These are phyloP conservation scores for Candida suzukii DNA, from an alignment of 805 yeast species.

Conservation along the genomic window DNA sequence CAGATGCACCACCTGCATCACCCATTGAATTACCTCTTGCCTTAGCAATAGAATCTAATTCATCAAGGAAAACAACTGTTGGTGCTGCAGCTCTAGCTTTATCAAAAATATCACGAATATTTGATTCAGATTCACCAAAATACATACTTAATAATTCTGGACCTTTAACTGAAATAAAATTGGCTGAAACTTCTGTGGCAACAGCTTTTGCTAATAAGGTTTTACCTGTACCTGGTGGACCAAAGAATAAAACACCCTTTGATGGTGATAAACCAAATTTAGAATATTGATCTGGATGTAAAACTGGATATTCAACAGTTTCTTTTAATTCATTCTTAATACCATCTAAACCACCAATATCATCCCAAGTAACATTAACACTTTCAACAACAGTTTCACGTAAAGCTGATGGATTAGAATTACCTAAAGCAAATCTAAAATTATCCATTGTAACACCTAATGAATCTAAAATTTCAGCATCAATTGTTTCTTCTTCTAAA, in stretches of 20 bases:
- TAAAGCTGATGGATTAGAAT: slow-evolving; percentile 96
- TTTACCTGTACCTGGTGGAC: slow-evolving; percentile 99
- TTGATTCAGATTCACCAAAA: slow-evolving; percentile 98
- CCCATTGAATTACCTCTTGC: slow-evolving; percentile 90
- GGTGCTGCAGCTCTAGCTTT: slow-evolving; percentile 99
- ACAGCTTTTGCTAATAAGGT: slow-evolving; percentile 97
- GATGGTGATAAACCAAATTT: slow-evolving; percentile 98
- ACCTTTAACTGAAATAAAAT: slow-evolving; percentile 94
- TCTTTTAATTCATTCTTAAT: slow-evolving; percentile 96
- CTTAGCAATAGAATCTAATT: slow-evolving; percentile 95
- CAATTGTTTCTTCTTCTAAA: slow-evolving; percentile 92
- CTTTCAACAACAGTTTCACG: slow-evolving; percentile 99
- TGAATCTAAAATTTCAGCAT: slow-evolving; percentile 93
- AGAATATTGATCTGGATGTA: slow-evolving; percentile 98
- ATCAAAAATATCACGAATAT: slow-evolving; percentile 95
- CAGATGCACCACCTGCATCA: slow-evolving; percentile 96
- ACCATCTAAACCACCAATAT: slow-evolving; percentile 96
- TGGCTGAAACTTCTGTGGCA: slow-evolving; percentile 98
- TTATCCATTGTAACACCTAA: slow-evolving; percentile 98
- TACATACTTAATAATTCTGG: slow-evolving; percentile 97
- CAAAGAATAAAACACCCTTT: slow-evolving; percentile 96
- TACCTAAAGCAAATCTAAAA: slow-evolving; percentile 95
- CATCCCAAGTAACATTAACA: slow-evolving; percentile 99
- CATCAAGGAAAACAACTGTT: slow-evolving; percentile 96
- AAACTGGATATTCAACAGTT: slow-evolving; percentile 97